Percentiles rank a stretch among this genome's conserved stretches.
Conservation (phyloP, 495 filamentous ascomycete species). For the Venustampulla echinocandica region DNA sequence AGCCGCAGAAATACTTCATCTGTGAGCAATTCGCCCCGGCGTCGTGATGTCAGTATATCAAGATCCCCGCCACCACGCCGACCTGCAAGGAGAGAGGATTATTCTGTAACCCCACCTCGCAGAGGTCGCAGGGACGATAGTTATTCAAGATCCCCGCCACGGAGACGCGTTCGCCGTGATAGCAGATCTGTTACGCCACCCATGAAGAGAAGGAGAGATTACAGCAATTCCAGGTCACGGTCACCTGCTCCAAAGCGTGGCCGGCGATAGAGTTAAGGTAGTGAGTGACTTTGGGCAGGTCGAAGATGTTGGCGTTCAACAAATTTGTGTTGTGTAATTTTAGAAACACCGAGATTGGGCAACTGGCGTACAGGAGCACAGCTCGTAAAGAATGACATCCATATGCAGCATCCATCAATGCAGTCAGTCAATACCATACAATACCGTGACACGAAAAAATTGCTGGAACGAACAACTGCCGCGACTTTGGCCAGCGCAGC, state of each 20-base stretch:
- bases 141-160: slow-evolving; percentile 18
- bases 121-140: slow-evolving; percentile 13
- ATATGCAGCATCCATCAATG: too few species aligned
- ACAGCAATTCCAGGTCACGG: slow-evolving; percentile 19
- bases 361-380: too few species aligned
- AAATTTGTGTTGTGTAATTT: too few species aligned
- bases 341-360: too few species aligned
- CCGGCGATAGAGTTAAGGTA: slow-evolving; percentile 16
- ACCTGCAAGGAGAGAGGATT: slow-evolving; percentile 4
- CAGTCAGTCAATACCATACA: too few species aligned
- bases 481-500: too few species aligned
- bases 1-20: slow-evolving; percentile 20
- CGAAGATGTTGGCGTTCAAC: background rate
- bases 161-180: slow-evolving; percentile 7
- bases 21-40: slow-evolving; percentile 12
- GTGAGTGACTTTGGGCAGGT: background rate
- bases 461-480: too few species aligned
- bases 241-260: slow-evolving; percentile 22
- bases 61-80: slow-evolving; percentile 17
- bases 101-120: slow-evolving; percentile 11
- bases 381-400: too few species aligned
- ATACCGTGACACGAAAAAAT: too few species aligned
- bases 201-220: slow-evolving; percentile 20
- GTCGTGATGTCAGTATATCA: slow-evolving; percentile 13
- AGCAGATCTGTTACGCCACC: slow-evolving; percentile 18